A percentile compares a stretch with the other conserved stretches of the same genome.
phyloP scores from a whole-genome alignment of 2,329 filamentous ascomycete genomes.

The Shiraia bambusicola region DNA sequence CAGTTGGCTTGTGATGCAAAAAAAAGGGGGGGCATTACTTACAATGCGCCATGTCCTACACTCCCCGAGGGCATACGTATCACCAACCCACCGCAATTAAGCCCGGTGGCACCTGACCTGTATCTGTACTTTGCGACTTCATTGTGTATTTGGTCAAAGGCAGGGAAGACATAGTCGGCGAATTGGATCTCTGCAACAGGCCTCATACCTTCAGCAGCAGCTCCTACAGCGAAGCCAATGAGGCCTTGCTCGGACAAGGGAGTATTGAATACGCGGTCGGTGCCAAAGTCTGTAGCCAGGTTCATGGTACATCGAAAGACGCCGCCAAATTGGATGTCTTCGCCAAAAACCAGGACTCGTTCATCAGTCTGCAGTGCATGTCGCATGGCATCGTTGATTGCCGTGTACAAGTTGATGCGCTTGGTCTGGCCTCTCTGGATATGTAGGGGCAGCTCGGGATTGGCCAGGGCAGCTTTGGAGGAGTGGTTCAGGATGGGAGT shows the following conservation, averaged over 20 bases:
- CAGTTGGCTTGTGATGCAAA: constrained; percentile 1
- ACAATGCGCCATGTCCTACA: constrained; percentile 83
- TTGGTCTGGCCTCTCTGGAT: constrained; percentile 70
- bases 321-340: constrained; percentile 95
- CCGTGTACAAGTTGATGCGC: constrained; percentile 90
- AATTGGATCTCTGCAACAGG: constrained; percentile 95
- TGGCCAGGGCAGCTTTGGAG: constrained; percentile 68
- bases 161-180: constrained; percentile 89
- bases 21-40: constrained; percentile 21
- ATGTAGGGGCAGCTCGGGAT: constrained; percentile 68
- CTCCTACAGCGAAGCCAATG: constrained; percentile 87
- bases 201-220: constrained; percentile 86
- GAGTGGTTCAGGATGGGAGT: constrained; percentile 81
- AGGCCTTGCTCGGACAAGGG: constrained; percentile 93
- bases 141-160: constrained; percentile 92
- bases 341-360: constrained; percentile 86
- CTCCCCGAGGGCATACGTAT: constrained; percentile 88
- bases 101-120: constrained; percentile 60
- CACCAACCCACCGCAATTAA: constrained; percentile 71
- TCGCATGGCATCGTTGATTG: constrained; percentile 85
- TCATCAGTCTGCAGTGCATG: constrained; percentile 82
- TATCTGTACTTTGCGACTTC: constrained; percentile 89
- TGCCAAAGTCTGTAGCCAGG: constrained; percentile 81
- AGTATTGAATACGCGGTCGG: constrained; percentile 92
- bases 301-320: constrained; percentile 95